Evolutionary conservation across 192 early-diverging fungal species (phyloP).

Genomic region (Hyaloraphidium curvatum): DNA sequence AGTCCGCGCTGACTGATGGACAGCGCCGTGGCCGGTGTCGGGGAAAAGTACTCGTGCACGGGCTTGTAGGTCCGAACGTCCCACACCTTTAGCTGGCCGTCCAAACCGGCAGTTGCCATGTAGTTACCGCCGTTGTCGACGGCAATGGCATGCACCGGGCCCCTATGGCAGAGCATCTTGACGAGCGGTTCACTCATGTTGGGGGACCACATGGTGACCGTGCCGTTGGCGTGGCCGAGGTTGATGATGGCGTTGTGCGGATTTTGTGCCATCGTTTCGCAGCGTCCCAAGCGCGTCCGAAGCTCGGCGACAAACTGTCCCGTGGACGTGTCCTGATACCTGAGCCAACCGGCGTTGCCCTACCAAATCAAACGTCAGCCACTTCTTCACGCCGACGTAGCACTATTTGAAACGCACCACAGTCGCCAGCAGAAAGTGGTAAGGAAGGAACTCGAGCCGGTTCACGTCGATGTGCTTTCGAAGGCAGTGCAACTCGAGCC

Average conservation of each 20-base stretch:
- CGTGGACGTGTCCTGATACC: conserved; percentile 89
- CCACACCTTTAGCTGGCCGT: conserved; percentile 81
- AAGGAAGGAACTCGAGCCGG: conserved; percentile 73
- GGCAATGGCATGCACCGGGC: conserved; percentile 66
- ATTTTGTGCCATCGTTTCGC: conserved; percentile 72
- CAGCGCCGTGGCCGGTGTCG: conserved; percentile 54
- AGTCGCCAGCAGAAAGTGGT: conserved; percentile 75
- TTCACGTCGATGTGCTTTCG: conserved; percentile 62
- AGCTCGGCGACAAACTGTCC: conserved; percentile 64
- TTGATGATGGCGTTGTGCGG: conserved; percentile 79
- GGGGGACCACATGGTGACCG: conserved; percentile 83
- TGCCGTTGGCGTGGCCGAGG: conserved; percentile 71
- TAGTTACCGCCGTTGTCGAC: conserved; percentile 50
- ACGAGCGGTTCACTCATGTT: conserved; percentile 64
- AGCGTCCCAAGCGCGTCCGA: conserved; percentile 53
- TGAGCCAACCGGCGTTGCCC: conserved; percentile 61
- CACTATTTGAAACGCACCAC: conserved; percentile 28
- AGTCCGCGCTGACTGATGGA: conserved; percentile 70
- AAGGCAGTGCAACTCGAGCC: conserved; percentile 77
- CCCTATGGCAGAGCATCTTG: conserved; percentile 83
- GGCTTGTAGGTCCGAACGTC: conserved; percentile 69
- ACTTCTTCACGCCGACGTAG: conserved; percentile 2
- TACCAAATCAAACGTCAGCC: background rate
- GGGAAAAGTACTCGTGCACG: conserved; percentile 62
- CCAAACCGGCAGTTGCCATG: conserved; percentile 82